Base-by-base conservation (phyloP, 2,329 filamentous ascomycete species). In the Penicillium sp. region DNA sequence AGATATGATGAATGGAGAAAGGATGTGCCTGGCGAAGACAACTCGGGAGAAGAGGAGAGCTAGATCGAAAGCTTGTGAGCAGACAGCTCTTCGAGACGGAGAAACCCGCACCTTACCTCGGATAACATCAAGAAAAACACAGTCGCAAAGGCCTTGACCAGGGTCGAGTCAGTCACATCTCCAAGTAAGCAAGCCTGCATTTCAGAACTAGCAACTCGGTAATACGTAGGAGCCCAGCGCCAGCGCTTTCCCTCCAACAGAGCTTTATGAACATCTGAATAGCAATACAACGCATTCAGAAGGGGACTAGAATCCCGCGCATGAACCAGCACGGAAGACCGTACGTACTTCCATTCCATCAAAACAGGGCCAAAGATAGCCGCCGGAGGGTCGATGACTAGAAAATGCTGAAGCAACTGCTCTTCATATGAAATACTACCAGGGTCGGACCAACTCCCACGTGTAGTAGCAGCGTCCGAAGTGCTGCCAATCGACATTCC, bases 81-180 rank as follows among this genome's bases (percentile, higher is more conserved):
- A 47, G 36, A 50, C 34, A 12, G 12, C 2, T 2, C 12, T 13
- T 16, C 16, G 1, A 9, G 29, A 38, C 0, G 7, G 41, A 42
- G 8, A 8, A 33, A 26, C 18, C 18, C 29, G 7, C 47, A 54
- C 59, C 31, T 57, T 57, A 71, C 69, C 63, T 71, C 69, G n/a
- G 68, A 65, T 47, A 71, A 39, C 67, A 71, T 71, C 18, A 71
- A 58, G 31, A 71, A 59, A 36, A 71, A 65, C 9, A 71, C 60
- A 9, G 67, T 52, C 5, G 62, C 58, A 51, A 69, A 67, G 1
- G 67, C 39, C 38, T 59, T 62, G 50, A 62, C 58, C 47, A 71
- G 47, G 2, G 49, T 61, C 8, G 56, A 31, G 18, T 67, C 62
- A 21, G 49, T 36, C 38, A 70, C 58, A 12, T 68, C 63, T 4